phyloP scores from a whole-genome alignment of 2,329 filamentous ascomycete species.

The Aspergillus pseudoglaucus region DNA sequence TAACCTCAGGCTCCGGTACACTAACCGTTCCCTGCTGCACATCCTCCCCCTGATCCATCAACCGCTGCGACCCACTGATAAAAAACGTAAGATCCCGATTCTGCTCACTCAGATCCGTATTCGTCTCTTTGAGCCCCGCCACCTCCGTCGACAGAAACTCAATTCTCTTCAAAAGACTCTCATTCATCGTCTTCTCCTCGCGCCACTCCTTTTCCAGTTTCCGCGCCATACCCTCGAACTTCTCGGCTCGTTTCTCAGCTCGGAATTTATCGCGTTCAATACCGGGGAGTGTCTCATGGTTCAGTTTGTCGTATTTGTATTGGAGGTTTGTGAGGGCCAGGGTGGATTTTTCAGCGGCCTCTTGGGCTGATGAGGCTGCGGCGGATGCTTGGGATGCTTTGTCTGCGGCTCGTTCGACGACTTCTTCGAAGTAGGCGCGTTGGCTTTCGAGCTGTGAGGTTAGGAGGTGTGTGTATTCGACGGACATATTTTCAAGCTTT shows the following conservation, averaged over 20 bases:
- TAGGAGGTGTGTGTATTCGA: constrained; percentile 91
- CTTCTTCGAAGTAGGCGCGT: constrained; percentile 86
- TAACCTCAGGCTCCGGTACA: constrained; percentile 47
- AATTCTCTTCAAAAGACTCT: constrained; percentile 72
- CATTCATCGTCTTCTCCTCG: constrained; percentile 80
- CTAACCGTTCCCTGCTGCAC: constrained; percentile 66
- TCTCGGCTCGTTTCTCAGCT: constrained; percentile 60
- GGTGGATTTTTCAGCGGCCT: constrained; percentile 58
- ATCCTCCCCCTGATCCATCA: constrained; percentile 67
- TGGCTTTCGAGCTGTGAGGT: constrained; percentile 91
- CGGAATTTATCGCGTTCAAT: constrained; percentile 69
- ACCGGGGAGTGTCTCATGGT: constrained; percentile 53
- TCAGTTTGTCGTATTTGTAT: constrained; percentile 47
- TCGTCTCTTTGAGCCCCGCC: constrained; percentile 52
- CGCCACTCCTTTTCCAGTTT: constrained; percentile 68
- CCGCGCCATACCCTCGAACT: constrained; percentile 69
- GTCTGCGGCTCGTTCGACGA: constrained; percentile 79
- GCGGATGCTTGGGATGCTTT: constrained; percentile 72
- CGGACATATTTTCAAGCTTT: constrained; percentile 70
- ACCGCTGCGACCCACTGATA: constrained; percentile 73
- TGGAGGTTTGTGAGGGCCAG: constrained; percentile 52
- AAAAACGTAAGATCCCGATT: constrained; percentile 84
- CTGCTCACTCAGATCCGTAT: constrained; percentile 71
- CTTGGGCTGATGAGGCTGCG: constrained; percentile 46
- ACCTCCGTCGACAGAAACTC: constrained; percentile 59